Evolutionary conservation across 106 monocot genomes (phyloP).

Genomic region (Alisma plantagoaquatica): DNA sequence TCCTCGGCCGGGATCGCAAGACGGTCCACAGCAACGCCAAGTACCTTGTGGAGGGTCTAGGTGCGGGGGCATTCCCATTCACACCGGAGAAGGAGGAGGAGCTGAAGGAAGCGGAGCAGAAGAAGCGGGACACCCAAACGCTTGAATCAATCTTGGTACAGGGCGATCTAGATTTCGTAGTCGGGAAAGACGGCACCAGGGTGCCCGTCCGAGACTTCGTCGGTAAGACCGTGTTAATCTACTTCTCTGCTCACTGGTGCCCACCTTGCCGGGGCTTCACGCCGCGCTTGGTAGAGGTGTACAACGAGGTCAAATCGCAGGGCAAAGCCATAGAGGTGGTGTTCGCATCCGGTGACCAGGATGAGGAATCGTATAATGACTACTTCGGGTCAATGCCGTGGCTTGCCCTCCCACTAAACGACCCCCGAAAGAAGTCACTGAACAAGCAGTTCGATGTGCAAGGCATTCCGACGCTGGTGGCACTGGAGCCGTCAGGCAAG

Average conservation of each 20-base stretch:
- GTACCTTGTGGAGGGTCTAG: too few species aligned
- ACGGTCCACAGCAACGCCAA: too few species aligned
- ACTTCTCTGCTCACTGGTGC: conserved; percentile 76
- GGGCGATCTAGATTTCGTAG: too few species aligned
- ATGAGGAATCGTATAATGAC: conserved; percentile 40
- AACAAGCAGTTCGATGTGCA: conserved; percentile 40
- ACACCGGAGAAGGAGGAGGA: too few species aligned
- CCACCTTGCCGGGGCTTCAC: conserved; percentile 48
- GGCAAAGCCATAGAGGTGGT: conserved; percentile 40
- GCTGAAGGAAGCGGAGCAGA: too few species aligned
- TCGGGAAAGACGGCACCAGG: too few species aligned
- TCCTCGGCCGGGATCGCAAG: too few species aligned
- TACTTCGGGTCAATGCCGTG: conserved; percentile 59
- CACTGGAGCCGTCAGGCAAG: conserved; percentile 32
- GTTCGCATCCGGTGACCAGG: conserved; percentile 44
- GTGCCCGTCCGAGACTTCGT: conserved; percentile 50
- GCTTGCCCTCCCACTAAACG: conserved; percentile 49
- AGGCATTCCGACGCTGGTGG: conserved; percentile 59
- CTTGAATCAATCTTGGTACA: too few species aligned
- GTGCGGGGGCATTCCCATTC: too few species aligned
- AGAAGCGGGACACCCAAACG: too few species aligned
- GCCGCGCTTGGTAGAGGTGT: conserved; percentile 35
- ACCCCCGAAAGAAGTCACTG: conserved; percentile 29
- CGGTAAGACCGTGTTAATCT: conserved; percentile 66
- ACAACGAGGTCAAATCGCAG: conserved; percentile 50